Evolutionary conservation across 2,329 filamentous ascomycete genomes (phyloP).

Genomic region (Trichoderma semiorbis): DNA sequence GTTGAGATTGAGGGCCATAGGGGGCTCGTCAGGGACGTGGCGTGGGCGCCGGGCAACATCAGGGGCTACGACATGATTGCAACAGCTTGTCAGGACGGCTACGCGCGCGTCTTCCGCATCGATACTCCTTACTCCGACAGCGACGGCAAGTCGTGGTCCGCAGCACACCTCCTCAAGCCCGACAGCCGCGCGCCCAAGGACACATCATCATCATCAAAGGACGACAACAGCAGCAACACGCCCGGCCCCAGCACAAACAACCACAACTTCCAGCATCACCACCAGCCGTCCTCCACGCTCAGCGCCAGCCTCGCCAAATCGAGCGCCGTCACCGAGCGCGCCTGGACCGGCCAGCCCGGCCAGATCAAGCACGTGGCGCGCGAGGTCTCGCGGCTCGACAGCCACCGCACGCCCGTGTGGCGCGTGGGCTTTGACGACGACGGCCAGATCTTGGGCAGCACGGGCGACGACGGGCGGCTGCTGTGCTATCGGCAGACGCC

Average conservation of each 20-base stretch:
- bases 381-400: conserved; percentile 63
- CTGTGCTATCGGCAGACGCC: conserved; percentile 60
- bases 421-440: conserved; percentile 66
- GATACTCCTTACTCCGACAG: conserved; percentile 53
- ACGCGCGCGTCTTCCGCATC: conserved; percentile 82
- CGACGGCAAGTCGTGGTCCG: conserved; percentile 50
- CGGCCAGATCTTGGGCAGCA: conserved; percentile 70
- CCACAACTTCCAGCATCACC: conserved; percentile 23
- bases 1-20: conserved; percentile 71
- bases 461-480: conserved; percentile 70
- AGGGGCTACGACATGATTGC: conserved; percentile 87
- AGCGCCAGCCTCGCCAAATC: conserved; percentile 53
- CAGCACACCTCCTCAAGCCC: conserved; percentile 42
- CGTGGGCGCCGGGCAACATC: conserved; percentile 90
- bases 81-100: conserved; percentile 89
- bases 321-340: conserved; percentile 44
- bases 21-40: conserved; percentile 78
- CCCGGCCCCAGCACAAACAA: conserved; percentile 21
- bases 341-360: conserved; percentile 57
- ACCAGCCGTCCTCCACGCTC: conserved; percentile 45
- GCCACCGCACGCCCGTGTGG: conserved; percentile 70
- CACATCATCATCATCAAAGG: conserved; percentile 29
- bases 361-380: conserved; percentile 59
- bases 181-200: conserved; percentile 27
- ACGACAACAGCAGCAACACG: conserved; percentile 22